phyloP scores from a whole-genome alignment of 2,329 filamentous ascomycete genomes.

The Zymoseptoria crescenta region DNA sequence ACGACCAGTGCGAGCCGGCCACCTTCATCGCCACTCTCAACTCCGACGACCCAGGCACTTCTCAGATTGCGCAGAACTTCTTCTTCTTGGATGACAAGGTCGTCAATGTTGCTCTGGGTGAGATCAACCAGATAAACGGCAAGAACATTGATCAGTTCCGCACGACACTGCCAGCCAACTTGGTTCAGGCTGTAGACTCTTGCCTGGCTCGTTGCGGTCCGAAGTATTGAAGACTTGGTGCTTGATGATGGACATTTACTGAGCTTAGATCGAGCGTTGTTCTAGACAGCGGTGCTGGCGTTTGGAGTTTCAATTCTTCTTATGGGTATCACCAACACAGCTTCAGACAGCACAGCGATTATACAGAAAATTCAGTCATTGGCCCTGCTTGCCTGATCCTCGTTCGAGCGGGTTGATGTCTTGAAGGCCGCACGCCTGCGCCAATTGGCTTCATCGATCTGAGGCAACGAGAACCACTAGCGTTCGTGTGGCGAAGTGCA shows the following conservation, averaged over 20 bases:
- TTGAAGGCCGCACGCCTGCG: no score
- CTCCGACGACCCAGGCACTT: constrained; percentile 38
- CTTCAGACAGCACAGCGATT: no score
- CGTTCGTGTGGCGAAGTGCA: not conserved
- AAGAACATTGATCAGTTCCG: constrained; percentile 13
- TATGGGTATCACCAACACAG: no score
- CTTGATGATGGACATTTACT: not conserved
- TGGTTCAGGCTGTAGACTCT: constrained; percentile 13
- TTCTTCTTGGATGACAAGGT: constrained; percentile 22
- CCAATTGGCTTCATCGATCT: not conserved
- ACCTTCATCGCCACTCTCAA: constrained; percentile 39
- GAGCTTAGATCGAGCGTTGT: not conserved
- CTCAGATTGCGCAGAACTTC: constrained; percentile 38
- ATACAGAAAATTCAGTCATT: no score
- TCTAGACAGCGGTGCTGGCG: not conserved
- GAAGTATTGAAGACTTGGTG: not conserved
- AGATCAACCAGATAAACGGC: constrained; percentile 8
- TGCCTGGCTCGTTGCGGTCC: constrained; percentile 1
- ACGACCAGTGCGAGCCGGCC: constrained; percentile 38
- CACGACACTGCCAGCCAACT: constrained; percentile 7
- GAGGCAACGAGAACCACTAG: no score
- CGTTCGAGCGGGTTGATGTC: no score
- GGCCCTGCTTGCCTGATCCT: no score
- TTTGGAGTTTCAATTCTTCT: not conserved
- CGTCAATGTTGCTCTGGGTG: constrained; percentile 9